Evolutionary conservation across 23 red algal genomes (phyloP).

Genomic region (Gracilariopsis chorda): DNA sequence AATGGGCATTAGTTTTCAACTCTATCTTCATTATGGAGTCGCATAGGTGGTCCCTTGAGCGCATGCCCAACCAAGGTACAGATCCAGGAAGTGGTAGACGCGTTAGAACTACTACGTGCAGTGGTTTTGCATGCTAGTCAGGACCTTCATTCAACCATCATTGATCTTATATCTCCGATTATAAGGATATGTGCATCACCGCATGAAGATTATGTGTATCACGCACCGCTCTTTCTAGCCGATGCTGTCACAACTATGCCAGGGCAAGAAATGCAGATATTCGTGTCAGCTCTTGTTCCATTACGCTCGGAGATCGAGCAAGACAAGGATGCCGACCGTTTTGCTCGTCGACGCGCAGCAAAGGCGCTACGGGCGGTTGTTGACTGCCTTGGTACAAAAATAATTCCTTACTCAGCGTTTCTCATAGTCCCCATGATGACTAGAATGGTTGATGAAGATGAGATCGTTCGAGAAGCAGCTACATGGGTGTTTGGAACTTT

Average conservation of each 20-base stretch:
- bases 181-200: constrained; percentile 47
- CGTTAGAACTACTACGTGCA: constrained; percentile 40
- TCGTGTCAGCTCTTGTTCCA: constrained; percentile 74
- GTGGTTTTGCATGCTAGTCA: constrained; percentile 16
- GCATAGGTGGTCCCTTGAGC: constrained; percentile 20
- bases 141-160: constrained; percentile 18
- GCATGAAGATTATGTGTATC: neutral
- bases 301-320: constrained; percentile 43
- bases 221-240: constrained; percentile 59
- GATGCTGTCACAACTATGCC: constrained; percentile 70
- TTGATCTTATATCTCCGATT: constrained; percentile 50
- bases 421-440: constrained; percentile 89
- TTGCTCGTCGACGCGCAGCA: constrained; percentile 52
- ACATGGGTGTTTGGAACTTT: constrained; percentile 77
- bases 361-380: constrained; percentile 71
- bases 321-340: constrained; percentile 28
- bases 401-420: constrained; percentile 94
- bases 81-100: constrained; percentile 15
- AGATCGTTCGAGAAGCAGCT: constrained; percentile 67
- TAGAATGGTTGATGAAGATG: constrained; percentile 90
- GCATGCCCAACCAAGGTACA: neutral
- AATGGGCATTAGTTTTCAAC: constrained; percentile 36
- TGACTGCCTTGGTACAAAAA: constrained; percentile 37
- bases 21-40: constrained; percentile 71
- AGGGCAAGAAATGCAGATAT: constrained; percentile 68